Base-by-base conservation (phyloP, 768 basidiomycete genomes). In the Hysterangium stoloniferum region DNA sequence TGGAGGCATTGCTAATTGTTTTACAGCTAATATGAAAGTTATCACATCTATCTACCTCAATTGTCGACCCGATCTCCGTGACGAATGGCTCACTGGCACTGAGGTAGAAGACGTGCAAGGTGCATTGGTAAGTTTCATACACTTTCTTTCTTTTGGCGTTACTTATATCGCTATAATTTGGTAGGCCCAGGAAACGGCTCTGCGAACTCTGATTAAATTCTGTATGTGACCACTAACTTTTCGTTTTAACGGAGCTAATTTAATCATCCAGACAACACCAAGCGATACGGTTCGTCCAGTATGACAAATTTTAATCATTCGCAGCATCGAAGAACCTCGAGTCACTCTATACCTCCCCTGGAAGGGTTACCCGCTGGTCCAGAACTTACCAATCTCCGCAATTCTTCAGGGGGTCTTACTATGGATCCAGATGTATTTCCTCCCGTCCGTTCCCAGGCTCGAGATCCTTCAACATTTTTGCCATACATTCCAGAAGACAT, bases 31-130 rank as follows among this genome's bases (percentile, higher is more conserved):
- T 65, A 99, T 99, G 96, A 98, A 99, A 68, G 89, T 98, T 50
- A 98, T 99, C 58, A 99, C 96, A 7, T 83, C 94, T 15, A 97
- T 99, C 57, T 99, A 99, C 66, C 73, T 98, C 52, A 96, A 97
- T 61, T 97, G 94, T 63, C 78, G 96, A 47, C 96, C 96, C 6
- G 95, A 98, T 62, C 75, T 99, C 35, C 79, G 95, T 17, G 96
- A 99, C 65, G 96, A 98, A 61, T 99, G 96, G 96, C 74, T 99
- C 35, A 86, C 92, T 11, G 90, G 90, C 1, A 82, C 82, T 12
- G 95, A 98, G 64, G 82, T 89, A 8, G 95, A 98, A 56, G 88
- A 89, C 56, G 86, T 84, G 46, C 72, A 82, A n/a, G 95, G 95
- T 59, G 92, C 95, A 27, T 80, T 90, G 69, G 92, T 92, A 57